phyloP scores from a whole-genome alignment of 2,329 filamentous ascomycete genomes.

The Fusarium sambucinum region DNA sequence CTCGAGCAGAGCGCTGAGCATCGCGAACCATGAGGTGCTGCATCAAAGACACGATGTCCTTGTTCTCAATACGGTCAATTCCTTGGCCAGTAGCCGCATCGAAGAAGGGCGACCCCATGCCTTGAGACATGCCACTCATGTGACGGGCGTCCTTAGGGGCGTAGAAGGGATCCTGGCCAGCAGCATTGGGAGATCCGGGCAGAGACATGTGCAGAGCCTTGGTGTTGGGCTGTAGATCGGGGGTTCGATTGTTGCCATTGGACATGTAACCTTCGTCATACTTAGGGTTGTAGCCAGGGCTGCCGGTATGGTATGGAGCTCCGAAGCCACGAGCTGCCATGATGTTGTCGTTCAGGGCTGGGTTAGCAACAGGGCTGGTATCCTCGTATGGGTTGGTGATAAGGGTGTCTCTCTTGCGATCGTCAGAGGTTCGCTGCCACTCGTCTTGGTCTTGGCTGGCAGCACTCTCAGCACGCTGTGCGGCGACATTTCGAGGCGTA shows the following conservation, averaged over 20 bases:
- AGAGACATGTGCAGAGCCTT: constrained; percentile 64
- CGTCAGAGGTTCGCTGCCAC: constrained; percentile 71
- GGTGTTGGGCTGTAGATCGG: constrained; percentile 65
- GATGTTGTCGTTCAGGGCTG: constrained; percentile 64
- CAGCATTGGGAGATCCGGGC: constrained; percentile 64
- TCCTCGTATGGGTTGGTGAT: constrained; percentile 76
- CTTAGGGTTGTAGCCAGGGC: constrained; percentile 70
- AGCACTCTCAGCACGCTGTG: constrained; percentile 53
- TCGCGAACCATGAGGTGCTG: constrained; percentile 98
- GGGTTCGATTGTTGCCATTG: constrained; percentile 70
- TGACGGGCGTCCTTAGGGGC: constrained; percentile 70
- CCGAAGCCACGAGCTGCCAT: constrained; percentile 58
- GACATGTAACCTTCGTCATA: constrained; percentile 93
- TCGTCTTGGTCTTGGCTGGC: constrained; percentile 71
- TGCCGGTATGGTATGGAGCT: constrained; percentile 64
- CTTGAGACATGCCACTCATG: constrained; percentile 90
- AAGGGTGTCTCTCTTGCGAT: constrained; percentile 74
- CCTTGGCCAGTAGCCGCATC: constrained; percentile 89
- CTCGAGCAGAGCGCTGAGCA: constrained; percentile 93
- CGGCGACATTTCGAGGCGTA: constrained; percentile 49
- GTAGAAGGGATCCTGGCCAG: constrained; percentile 74
- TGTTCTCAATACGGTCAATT: constrained; percentile 92
- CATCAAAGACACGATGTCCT: constrained; percentile 97
- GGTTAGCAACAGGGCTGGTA: constrained; percentile 71
- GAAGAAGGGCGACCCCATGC: constrained; percentile 89